Percentiles rank a stretch among this genome's conserved stretches.
These are phyloP conservation scores for Capronia epimyces DNA, from an alignment of 2,329 filamentous ascomycete species.

Conservation along the genomic window DNA sequence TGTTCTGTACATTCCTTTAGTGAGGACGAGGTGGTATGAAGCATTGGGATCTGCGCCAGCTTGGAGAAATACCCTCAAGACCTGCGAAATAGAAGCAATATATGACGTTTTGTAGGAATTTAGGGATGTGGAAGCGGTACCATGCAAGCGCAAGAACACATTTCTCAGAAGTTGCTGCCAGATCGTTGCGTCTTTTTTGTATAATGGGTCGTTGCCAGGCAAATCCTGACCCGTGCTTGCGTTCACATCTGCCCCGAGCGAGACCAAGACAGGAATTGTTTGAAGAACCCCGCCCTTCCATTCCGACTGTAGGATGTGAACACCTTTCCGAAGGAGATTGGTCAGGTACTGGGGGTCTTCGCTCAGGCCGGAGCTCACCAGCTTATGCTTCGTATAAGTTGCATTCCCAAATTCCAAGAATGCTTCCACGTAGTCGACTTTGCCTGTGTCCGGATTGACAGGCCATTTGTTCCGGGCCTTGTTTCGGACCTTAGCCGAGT, in stretches of 20 bases:
- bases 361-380: background rate
- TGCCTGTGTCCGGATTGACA: background rate
- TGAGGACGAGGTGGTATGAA: background rate
- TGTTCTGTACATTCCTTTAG: too few species aligned
- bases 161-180: background rate
- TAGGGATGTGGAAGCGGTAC: too few species aligned
- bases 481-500: too few species aligned
- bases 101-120: too few species aligned
- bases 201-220: background rate
- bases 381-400: background rate
- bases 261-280: background rate
- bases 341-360: background rate
- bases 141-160: background rate
- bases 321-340: background rate
- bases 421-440: background rate
- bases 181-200: background rate
- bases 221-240: background rate
- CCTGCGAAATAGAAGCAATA: background rate
- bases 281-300: too few species aligned
- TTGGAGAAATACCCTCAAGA: background rate
- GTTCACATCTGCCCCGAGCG: background rate
- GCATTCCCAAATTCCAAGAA: background rate
- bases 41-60: background rate
- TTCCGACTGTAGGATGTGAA: background rate
- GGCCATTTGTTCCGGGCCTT: background rate